phyloP scores from a whole-genome alignment of 2,329 filamentous ascomycete genomes.

The Apiospora saccharicola region DNA sequence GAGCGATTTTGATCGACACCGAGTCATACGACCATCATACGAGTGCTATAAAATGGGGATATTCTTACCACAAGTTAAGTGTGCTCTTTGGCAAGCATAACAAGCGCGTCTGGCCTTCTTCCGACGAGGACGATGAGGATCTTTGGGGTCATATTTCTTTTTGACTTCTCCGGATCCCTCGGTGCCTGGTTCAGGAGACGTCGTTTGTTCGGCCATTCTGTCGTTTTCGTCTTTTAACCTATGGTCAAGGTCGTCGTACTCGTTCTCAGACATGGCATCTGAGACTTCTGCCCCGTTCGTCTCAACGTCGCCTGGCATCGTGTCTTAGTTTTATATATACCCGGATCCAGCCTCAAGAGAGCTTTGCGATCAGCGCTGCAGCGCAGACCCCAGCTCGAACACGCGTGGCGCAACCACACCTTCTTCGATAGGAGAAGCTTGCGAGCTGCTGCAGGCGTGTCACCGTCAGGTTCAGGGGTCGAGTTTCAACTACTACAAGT shows the following conservation, averaged over 20 bases:
- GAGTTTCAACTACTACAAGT: conserved; percentile 7
- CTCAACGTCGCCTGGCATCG: conserved; percentile 63
- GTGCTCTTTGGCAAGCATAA: conserved; percentile 95
- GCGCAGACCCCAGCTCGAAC: conserved; percentile 37
- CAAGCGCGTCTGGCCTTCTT: conserved; percentile 97
- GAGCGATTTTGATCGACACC: conserved; percentile 6
- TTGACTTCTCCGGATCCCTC: conserved; percentile 59
- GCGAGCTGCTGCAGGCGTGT: conserved; percentile 40
- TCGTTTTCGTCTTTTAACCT: conserved; percentile 55
- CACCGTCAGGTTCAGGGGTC: conserved; percentile 34
- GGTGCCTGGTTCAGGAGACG: conserved; percentile 51
- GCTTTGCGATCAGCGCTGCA: conserved; percentile 32
- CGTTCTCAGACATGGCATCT: conserved; percentile 66
- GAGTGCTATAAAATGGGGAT: conserved; percentile 26
- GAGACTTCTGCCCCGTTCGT: conserved; percentile 63
- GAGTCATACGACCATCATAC: conserved; percentile 25
- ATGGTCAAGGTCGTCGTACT: conserved; percentile 57
- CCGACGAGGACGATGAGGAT: conserved; percentile 84
- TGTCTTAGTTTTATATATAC: conserved; percentile 61
- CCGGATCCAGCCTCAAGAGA: conserved; percentile 32
- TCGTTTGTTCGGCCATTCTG: conserved; percentile 59
- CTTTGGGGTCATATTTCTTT: conserved; percentile 83
- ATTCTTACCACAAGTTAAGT: conserved; percentile 95
- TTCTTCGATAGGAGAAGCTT: conserved; percentile 35
- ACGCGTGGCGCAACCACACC: conserved; percentile 43